Conservation (phyloP, 2,329 filamentous ascomycete species). For the Aspergillus candidus region DNA sequence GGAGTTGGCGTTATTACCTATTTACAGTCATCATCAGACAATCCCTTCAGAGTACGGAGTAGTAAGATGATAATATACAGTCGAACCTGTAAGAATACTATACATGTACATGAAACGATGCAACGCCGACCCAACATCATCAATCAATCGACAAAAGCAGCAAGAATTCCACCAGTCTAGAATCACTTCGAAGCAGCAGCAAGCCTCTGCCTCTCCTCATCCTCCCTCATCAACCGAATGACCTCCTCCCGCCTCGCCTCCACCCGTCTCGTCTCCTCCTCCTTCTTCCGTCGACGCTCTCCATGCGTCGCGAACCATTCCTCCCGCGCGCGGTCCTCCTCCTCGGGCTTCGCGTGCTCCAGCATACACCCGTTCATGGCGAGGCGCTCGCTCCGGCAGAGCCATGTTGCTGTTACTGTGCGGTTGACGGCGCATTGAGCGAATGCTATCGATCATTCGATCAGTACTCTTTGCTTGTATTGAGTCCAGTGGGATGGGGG, state of each 20-base stretch:
- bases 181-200: too few species aligned
- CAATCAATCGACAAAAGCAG: too few species aligned
- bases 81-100: conserved; percentile 1
- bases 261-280: conserved; percentile 50
- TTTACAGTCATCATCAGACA: not conserved
- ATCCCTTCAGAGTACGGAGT: too few species aligned
- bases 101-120: not conserved
- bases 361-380: conserved; percentile 95
- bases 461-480: not conserved
- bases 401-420: conserved; percentile 81
- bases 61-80: too few species aligned
- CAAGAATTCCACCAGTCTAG: too few species aligned
- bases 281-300: conserved; percentile 61
- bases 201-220: conserved; percentile 20
- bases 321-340: conserved; percentile 80
- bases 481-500: not conserved
- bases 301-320: conserved; percentile 84
- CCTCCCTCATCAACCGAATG: conserved; percentile 37
- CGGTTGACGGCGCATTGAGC: conserved; percentile 81
- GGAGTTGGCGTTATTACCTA: conserved; percentile 1
- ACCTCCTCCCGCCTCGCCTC: conserved; percentile 38
- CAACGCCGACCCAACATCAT: not conserved
- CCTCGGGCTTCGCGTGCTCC: conserved; percentile 71
- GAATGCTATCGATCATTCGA: conserved; percentile 58
- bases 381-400: conserved; percentile 71